Evolutionary conservation across 345 rosid genomes (phyloP), one percentile per base, ranked within the genome.

Genomic region (Euclidium syriacum): DNA sequence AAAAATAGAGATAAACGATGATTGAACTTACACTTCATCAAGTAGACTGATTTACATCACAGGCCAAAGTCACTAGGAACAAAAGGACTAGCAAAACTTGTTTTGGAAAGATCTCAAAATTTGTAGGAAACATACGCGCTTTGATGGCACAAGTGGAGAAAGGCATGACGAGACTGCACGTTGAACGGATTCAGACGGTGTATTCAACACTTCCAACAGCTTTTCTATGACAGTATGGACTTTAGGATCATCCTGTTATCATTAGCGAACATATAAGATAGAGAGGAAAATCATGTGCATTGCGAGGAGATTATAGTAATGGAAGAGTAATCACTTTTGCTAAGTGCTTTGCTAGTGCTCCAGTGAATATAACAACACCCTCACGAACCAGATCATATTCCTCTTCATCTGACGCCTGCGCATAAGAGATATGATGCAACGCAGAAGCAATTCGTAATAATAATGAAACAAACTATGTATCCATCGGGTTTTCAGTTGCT

Each of bases 151-250:
- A 49, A 94, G 72, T 32, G 99, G 99, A 70, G 96, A 85, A 24
- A 94, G 81, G 70, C 99, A 94, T 25, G 80, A 59, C 14, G 99
- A 77, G 47, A 94, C 99, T 20, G 97, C 99, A 39, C 95, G 90
- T 59, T 94, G 99, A 74, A 94, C 99, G 65, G 97, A 96, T 86
- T 94, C 99, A 10, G 99, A 94, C 9, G 97, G 99, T 66, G 99
- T 94, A 73, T 94, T 87, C 64, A 94, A 71, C 62, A 90, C 97
- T 58, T 94, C 97, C 83, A 94, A 72, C 81, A 94, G 79, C 80
- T 90, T 94, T 65, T 94, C 99, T 58, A 94, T 87, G 20, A 94
- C 97, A 46, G 85, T 43, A 49, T 85, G 91, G 53, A 90, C 97
- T 77, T 90, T 94, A 39, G 99, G 97, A 79, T 90, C 97, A 79